These are phyloP conservation scores for Trichoderma parareesei DNA, from an alignment of 495 filamentous ascomycete species.

Conservation along the genomic window DNA sequence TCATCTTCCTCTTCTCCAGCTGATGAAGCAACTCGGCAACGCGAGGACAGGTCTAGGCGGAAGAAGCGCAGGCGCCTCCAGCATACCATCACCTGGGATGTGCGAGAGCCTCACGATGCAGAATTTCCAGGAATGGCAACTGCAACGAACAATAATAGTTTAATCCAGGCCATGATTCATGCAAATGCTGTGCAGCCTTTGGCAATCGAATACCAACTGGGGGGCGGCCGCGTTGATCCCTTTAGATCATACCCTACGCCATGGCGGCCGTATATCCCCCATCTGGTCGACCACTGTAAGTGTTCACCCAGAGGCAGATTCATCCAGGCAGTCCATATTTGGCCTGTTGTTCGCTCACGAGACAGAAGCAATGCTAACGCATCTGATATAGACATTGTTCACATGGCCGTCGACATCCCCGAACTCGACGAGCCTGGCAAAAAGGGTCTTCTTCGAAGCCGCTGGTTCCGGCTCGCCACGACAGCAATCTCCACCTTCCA, in stretches of 20 bases:
- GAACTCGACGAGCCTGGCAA: slow-evolving; percentile 32
- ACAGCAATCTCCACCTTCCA: slow-evolving; percentile 35
- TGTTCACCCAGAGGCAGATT: not conserved
- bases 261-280: slow-evolving; percentile 23
- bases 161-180: not conserved
- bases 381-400: slow-evolving; percentile 25
- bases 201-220: slow-evolving; percentile 14
- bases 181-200: not conserved
- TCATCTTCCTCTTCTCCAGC: not conserved
- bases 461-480: slow-evolving; percentile 40
- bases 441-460: slow-evolving; percentile 30
- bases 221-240: slow-evolving; percentile 32
- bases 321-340: too few relatives aligned
- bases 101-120: not conserved
- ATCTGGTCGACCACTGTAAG: slow-evolving; percentile 35
- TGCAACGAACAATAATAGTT: not conserved
- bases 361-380: not conserved
- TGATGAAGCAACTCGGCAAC: not conserved
- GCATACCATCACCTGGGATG: not conserved
- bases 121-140: not conserved
- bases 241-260: slow-evolving; percentile 30
- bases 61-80: not conserved
- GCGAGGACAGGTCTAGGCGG: not conserved
- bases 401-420: slow-evolving; percentile 40
- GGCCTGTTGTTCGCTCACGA: too few relatives aligned